Evolutionary conservation across 352 stramenopile genomes (phyloP).

Genomic region (Phytophthora pluvialis): DNA sequence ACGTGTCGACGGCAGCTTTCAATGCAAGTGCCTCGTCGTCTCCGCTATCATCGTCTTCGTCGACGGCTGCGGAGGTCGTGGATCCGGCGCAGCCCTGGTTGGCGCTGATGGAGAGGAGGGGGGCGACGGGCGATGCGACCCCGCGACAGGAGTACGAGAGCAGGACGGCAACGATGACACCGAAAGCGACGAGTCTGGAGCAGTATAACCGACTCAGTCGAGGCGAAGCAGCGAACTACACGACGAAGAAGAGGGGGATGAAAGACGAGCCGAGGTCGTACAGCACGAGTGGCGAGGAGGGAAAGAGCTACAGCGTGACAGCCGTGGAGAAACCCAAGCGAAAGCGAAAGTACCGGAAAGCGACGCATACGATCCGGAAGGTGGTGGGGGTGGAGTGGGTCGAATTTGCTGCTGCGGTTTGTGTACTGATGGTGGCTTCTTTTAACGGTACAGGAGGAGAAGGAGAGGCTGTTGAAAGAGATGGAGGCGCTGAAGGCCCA

Average conservation of each 20-base stretch:
- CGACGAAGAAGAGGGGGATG: conserved; percentile 9
- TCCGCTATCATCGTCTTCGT: conserved; percentile 23
- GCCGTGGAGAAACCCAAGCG: conserved; percentile 17
- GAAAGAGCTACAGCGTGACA: not conserved
- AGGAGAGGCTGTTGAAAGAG: conserved; percentile 31
- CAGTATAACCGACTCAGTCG: conserved; percentile 11
- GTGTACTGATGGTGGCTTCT: conserved; percentile 1
- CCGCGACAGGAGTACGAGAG: not conserved
- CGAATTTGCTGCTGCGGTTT: not conserved
- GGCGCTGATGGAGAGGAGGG: conserved; percentile 21
- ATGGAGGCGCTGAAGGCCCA: conserved; percentile 33
- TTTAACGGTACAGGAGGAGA: conserved; percentile 33
- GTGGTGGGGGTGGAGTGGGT: not conserved
- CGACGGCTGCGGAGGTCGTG: conserved; percentile 10
- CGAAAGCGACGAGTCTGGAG: conserved; percentile 9
- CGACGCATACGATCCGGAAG: conserved; percentile 42
- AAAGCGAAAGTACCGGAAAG: conserved; percentile 40
- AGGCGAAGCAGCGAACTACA: conserved; percentile 1
- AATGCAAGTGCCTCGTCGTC: conserved; percentile 23
- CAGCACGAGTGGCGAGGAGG: conserved; percentile 2
- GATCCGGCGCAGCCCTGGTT: conserved; percentile 22
- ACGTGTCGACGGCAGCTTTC: not conserved
- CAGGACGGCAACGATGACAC: not conserved
- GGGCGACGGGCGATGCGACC: not conserved
- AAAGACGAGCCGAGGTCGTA: not conserved